Conservation (phyloP, 2,329 filamentous ascomycete species). For the Fusarium heterosporum region DNA sequence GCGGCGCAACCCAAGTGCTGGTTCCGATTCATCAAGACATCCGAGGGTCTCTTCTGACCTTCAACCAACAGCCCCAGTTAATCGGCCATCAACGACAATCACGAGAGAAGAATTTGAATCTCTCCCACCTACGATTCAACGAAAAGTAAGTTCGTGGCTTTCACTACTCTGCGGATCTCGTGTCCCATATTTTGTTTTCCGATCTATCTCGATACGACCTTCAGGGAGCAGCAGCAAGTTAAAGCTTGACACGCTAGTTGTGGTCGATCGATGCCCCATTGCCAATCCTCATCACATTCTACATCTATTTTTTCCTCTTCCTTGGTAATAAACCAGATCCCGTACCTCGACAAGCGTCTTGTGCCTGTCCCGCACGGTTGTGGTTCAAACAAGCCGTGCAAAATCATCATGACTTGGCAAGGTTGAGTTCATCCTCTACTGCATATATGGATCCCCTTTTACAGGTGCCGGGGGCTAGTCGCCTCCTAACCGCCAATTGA, state of each 20-base stretch:
- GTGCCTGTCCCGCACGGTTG: conserved; percentile 13
- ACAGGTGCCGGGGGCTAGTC: conserved; percentile 44
- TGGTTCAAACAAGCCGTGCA: conserved; percentile 28
- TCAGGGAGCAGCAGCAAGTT: conserved; percentile 9
- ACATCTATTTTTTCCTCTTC: conserved; percentile 1
- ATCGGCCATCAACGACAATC: conserved; percentile 47
- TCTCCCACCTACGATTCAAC: conserved; percentile 65
- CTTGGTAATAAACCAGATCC: conserved; percentile 9
- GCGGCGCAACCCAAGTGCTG: conserved; percentile 38
- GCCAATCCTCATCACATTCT: conserved; percentile 10
- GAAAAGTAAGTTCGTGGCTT: conserved; percentile 63
- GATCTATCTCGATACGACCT: conserved; percentile 13
- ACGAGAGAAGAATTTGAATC: conserved; percentile 61
- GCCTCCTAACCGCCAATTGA: conserved; percentile 38
- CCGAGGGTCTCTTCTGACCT: conserved; percentile 45
- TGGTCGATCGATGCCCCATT: conserved; percentile 19
- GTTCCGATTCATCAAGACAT: conserved; percentile 35
- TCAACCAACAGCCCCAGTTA: conserved; percentile 31
- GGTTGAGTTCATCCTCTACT: conserved; percentile 25
- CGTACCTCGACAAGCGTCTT: conserved; percentile 32
- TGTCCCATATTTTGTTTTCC: conserved; percentile 19
- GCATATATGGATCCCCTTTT: conserved; percentile 30
- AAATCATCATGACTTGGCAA: conserved; percentile 34
- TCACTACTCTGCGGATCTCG: conserved; percentile 19
- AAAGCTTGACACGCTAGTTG: conserved; percentile 12